Base-by-base conservation (phyloP, 2,329 filamentous ascomycete species). In the Mycocentrospora acerina region DNA sequence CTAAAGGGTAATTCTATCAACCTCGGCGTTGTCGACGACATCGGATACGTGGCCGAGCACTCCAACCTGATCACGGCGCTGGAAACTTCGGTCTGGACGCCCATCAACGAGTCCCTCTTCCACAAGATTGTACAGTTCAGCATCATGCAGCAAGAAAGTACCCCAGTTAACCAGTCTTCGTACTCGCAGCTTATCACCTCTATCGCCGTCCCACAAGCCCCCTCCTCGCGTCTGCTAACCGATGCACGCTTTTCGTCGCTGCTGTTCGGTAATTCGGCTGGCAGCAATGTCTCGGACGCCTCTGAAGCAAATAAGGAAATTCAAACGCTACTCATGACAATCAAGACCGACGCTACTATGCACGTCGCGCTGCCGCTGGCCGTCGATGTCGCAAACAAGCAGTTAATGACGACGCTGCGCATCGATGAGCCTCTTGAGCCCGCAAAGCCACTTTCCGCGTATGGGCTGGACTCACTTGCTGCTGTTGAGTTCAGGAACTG, bases 401-500 rank as follows among this genome's bases (percentile, higher is more conserved):
- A 40, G 34, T 12, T 45, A 4, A 27, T 15, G 3, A 33, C 18
- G 18, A 24, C 36, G 11, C 29, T 48, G 25, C 27, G 31, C 2
- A n/a, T 48, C 5, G 32, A 31, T 22, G 19, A 15, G 8, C 29
- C 37, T 25, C 18, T 42, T 14, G 48, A 57, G 15, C 36, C 48
- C 2, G 42, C 17, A 2, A 46, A 37, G 19, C 35, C 48, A 12
- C 30, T 55, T 14, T 16, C 27, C 13, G 31, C 34, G 9, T 58
- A 57, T 17, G 53, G 54, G 2, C 26, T 58, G 4, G 52, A 57
- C 22, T 53, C 44, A 1, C 29, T 57, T 13, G 27, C 42, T 4
- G 50, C 49, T 6, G 52, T 57, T 22, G 53, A 57, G 30, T 25
- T 55, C 7, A 35, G 53, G 8, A 46, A 43, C 17, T 57, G 49